Evolutionary conservation across 2,329 filamentous ascomycete genomes (phyloP).

Genomic region (Xylaria sp.): DNA sequence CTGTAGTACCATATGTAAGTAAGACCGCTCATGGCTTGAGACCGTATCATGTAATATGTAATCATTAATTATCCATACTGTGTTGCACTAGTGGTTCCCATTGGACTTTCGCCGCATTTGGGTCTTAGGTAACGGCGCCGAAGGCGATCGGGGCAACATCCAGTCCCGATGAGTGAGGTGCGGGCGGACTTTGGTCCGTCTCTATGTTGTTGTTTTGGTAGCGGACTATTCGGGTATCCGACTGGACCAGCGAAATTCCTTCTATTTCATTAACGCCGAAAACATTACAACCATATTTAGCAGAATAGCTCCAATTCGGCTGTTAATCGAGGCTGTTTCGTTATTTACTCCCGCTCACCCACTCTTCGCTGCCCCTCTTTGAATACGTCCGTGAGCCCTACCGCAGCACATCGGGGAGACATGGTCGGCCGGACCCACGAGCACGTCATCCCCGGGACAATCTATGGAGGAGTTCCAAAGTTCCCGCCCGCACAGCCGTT

Average conservation of each 20-base stretch:
- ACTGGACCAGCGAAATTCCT: not conserved
- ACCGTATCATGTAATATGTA: not conserved
- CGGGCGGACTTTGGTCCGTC: slow-evolving; percentile 37
- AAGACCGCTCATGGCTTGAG: not conserved
- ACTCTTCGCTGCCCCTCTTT: not conserved
- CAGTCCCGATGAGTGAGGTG: slow-evolving; percentile 3
- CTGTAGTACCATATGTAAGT: no score
- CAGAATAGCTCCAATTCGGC: not conserved
- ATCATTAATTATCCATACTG: not conserved
- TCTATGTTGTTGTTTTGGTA: not conserved
- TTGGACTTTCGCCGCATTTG: not conserved
- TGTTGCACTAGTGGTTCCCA: not conserved
- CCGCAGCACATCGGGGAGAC: not conserved
- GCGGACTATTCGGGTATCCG: not conserved
- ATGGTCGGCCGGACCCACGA: slow-evolving; percentile 8
- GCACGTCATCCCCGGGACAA: slow-evolving; percentile 26
- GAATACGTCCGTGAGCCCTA: not conserved
- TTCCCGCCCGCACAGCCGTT: slow-evolving; percentile 20
- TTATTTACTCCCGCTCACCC: not conserved
- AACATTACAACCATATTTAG: not conserved
- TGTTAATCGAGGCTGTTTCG: not conserved
- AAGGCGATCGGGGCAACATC: slow-evolving; percentile 26
- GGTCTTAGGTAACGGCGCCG: slow-evolving; percentile 12
- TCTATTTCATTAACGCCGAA: not conserved
- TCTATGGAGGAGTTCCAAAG: slow-evolving; percentile 11